phyloP scores from a whole-genome alignment of 2,329 filamentous ascomycete species.

The Verticillium nonalfalfae region DNA sequence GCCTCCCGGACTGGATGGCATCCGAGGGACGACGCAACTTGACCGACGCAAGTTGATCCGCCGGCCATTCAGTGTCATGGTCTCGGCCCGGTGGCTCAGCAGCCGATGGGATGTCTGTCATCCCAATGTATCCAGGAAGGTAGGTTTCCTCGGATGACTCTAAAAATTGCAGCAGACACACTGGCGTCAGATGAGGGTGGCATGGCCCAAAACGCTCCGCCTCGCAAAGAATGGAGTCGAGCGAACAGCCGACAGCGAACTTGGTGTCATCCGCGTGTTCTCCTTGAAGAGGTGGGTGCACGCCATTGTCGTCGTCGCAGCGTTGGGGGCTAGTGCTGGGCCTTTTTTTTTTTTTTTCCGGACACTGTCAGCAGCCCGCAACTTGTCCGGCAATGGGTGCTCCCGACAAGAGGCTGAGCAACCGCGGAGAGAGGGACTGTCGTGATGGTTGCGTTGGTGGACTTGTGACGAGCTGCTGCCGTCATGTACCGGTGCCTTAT shows the following conservation, averaged over 20 bases:
- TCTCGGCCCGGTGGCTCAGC: not conserved
- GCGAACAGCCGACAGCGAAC: too few species aligned
- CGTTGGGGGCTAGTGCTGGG: not conserved
- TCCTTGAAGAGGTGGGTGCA: not conserved
- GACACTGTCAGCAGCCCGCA: not conserved
- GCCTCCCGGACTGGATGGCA: not conserved
- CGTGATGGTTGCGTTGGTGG: too few species aligned
- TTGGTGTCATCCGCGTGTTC: not conserved
- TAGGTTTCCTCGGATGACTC: too few species aligned
- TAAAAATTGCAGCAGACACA: too few species aligned
- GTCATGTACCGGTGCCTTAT: too few species aligned
- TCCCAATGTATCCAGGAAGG: not conserved
- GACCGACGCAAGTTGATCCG: not conserved
- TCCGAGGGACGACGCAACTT: not conserved
- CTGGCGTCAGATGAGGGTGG: not conserved
- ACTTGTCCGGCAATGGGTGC: not conserved
- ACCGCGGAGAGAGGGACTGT: too few species aligned
- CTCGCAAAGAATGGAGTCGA: too few species aligned
- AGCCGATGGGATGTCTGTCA: not conserved
- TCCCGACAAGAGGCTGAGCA: not conserved
- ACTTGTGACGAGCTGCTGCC: too few species aligned
- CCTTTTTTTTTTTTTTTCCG: not conserved
- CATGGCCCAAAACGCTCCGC: too few species aligned
- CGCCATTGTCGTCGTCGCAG: too few species aligned
- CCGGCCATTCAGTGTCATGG: not conserved